Conservation (phyloP, 1,284 basidiomycete genomes). For the Agaricales sp. region DNA sequence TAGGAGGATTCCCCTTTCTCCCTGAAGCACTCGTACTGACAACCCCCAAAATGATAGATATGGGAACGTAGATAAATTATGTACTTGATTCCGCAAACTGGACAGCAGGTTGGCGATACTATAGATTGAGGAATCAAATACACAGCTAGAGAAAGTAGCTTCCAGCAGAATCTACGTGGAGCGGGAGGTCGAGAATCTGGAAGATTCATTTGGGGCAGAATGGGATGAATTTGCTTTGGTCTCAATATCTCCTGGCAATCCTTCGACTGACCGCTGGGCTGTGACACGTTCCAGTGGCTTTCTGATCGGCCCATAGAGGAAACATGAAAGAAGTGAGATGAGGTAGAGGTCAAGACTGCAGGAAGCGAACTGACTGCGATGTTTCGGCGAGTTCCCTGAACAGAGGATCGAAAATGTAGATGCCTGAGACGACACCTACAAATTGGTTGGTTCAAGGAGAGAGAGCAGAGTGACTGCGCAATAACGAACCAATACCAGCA, state of each 20-base stretch:
- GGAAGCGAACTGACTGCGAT: not conserved
- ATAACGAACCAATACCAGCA: not conserved
- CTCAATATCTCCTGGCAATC: too few species aligned
- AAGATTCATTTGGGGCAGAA: too few species aligned
- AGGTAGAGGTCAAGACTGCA: not conserved
- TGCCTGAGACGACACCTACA: conserved; percentile 47
- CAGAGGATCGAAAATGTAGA: conserved; percentile 48
- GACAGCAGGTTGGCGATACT: too few species aligned
- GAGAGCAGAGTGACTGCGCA: too few species aligned
- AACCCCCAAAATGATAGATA: conserved; percentile 40
- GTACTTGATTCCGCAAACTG: conserved; percentile 15
- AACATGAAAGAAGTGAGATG: not conserved
- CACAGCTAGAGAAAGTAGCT: too few species aligned
- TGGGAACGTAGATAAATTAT: conserved; percentile 57
- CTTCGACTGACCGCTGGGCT: too few species aligned
- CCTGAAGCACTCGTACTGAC: conserved; percentile 7
- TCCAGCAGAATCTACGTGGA: too few species aligned
- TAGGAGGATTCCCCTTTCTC: conserved; percentile 19
- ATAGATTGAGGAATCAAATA: too few species aligned
- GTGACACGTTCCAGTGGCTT: conserved; percentile 14
- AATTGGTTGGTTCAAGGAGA: not conserved
- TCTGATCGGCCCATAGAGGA: not conserved
- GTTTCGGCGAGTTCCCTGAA: conserved; percentile 11
- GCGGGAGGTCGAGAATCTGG: too few species aligned
- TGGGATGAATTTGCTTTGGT: too few species aligned